Evolutionary conservation across 2,329 filamentous ascomycete species (phyloP).

Genomic region (Ascochyta clinopodiicola): DNA sequence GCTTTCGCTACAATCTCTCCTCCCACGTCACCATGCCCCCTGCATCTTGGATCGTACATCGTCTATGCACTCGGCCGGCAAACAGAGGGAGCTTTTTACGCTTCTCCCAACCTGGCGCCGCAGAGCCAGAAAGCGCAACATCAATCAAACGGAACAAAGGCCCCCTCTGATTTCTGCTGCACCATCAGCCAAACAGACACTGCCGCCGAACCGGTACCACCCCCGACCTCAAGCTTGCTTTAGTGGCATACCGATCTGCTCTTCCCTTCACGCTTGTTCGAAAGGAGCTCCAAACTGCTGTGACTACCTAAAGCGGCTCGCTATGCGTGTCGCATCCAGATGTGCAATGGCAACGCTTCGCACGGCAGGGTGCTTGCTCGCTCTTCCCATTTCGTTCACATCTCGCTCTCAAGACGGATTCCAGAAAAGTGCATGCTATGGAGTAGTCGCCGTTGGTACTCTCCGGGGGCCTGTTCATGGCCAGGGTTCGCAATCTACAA

Average conservation of each 20-base stretch:
- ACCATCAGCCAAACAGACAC: constrained; percentile 8
- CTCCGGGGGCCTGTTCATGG: constrained; percentile 9
- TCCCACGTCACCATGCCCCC: not conserved
- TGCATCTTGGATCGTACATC: not conserved
- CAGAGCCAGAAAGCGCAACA: not conserved
- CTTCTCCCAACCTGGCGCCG: not conserved
- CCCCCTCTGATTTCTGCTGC: not conserved
- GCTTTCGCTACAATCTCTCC: not conserved
- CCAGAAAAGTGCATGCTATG: constrained; percentile 6
- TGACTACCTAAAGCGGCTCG: constrained; percentile 35
- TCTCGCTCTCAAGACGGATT: constrained; percentile 2
- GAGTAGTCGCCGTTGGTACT: not conserved
- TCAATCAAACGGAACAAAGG: not conserved
- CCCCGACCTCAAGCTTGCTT: constrained; percentile 1
- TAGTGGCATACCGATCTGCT: not conserved
- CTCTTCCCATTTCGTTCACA: not conserved
- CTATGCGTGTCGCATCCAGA: constrained; percentile 24
- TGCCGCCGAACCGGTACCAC: constrained; percentile 8
- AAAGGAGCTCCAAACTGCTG: constrained; percentile 30
- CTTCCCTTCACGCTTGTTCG: constrained; percentile 14
- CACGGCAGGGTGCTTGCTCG: constrained; percentile 1
- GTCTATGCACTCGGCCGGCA: not conserved
- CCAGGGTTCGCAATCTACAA: constrained; percentile 23
- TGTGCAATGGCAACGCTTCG: not conserved
- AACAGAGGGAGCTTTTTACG: not conserved